Base-by-base conservation (phyloP, 2,329 filamentous ascomycete genomes). In the Chrysosporium keratinophilum region DNA sequence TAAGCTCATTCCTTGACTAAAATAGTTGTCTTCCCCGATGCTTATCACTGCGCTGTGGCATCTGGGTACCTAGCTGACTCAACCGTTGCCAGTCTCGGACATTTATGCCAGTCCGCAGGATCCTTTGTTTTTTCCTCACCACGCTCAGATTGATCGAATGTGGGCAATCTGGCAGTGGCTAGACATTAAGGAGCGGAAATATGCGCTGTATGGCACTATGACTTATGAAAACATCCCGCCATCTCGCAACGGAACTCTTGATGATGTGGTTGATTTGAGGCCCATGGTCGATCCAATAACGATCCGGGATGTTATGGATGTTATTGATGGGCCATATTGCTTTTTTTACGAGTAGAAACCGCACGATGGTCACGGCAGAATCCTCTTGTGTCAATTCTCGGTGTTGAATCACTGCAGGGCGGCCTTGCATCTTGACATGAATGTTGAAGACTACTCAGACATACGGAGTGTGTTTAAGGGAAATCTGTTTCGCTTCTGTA, bases 151-250 rank as follows among this genome's bases (percentile, higher is more conserved):
- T 15, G 61, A 63, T 40, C 58, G 61, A 14, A 39, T 59, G 20
- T 63, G 61, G 60, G 44, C 55, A 10, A 58, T 61, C n/a, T 63
- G 60, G 61, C 61, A 63, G 51, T 56, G 52, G 54, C 44, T 53
- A 28, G 57, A 59, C 37, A 55, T 56, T 6, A 41, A 55, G 5
- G 39, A 28, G n/a, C 49, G 58, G 31, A 19, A 50, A 40, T 35
- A 52, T 34, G 49, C 55, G 5, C 31, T 57, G 3, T 53, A 35
- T 31, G 56, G 54, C 15, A 52, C 54, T 14, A 42, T 58, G 12
- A 58, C 56, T 12, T 54, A 58, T 40, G 54, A 43, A 7, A 59
- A 59, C 37, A 33, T 45, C 17, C 61, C 61, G 11, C 61, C 56
- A 14, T 59, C 60, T 12, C 42, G 50, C 9, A 62, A 65, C 46